A percentile compares a stretch with the other conserved stretches of the same genome.
These are phyloP conservation scores for Cystofilobasidium bisporidii DNA, from an alignment of 768 basidiomycete species.

Conservation along the genomic window DNA sequence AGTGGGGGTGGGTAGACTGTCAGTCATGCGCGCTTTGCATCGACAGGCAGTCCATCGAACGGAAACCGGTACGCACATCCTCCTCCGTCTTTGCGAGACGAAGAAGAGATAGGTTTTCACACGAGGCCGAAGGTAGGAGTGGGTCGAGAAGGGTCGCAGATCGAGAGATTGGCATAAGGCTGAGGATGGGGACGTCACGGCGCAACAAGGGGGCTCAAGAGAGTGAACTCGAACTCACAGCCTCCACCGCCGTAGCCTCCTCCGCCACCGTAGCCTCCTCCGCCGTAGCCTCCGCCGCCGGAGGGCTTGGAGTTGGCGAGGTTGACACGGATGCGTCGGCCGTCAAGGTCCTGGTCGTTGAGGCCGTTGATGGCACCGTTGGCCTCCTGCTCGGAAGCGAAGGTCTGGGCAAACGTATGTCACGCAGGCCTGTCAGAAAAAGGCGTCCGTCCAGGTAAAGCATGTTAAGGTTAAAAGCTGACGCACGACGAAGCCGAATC, in stretches of 20 bases:
- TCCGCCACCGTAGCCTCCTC: slow-evolving; percentile 14
- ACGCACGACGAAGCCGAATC: slow-evolving; percentile 96
- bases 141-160: not conserved
- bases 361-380: slow-evolving; percentile 61
- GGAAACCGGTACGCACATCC: not conserved
- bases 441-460: too few relatives aligned
- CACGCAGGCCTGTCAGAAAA: too few relatives aligned
- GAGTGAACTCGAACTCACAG: not conserved
- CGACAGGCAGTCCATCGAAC: too few relatives aligned
- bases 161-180: not conserved
- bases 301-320: slow-evolving; percentile 43
- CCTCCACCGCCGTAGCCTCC: too few relatives aligned
- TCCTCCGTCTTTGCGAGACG: not conserved
- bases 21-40: not conserved
- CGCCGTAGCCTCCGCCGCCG: slow-evolving; percentile 27
- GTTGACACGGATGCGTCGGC: slow-evolving; percentile 69
- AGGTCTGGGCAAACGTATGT: too few relatives aligned
- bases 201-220: not conserved
- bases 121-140: not conserved
- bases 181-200: not conserved
- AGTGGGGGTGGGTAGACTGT: not conserved
- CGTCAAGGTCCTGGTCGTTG: slow-evolving; percentile 89
- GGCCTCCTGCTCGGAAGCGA: slow-evolving; percentile 52
- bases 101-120: not conserved
- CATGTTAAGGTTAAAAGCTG: too few relatives aligned